Evolutionary conservation across 768 basidiomycete genomes (phyloP).

Genomic region (Kwoniella sp.): DNA sequence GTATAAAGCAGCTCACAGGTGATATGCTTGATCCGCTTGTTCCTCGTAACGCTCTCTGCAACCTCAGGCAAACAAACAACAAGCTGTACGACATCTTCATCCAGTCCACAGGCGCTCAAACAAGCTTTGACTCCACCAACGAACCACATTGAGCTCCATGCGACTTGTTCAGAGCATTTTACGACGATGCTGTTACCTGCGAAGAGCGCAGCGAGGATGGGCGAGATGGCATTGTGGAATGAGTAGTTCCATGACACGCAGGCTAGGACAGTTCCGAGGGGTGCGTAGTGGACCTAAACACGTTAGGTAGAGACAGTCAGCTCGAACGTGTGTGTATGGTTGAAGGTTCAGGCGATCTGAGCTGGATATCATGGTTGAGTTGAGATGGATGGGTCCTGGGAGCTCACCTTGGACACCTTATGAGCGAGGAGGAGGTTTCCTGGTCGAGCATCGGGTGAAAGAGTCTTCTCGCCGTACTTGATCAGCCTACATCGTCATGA

Average conservation of each 20-base stretch:
- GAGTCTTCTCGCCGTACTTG: constrained; percentile 74
- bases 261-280: constrained; percentile 86
- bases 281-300: constrained; percentile 67
- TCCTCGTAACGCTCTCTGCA: constrained; percentile 74
- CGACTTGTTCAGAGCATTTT: constrained; percentile 69
- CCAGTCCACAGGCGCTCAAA: constrained; percentile 77
- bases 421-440: constrained; percentile 58
- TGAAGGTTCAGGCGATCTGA: too few species aligned
- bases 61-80: constrained; percentile 87
- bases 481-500: constrained; percentile 62
- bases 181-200: constrained; percentile 86
- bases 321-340: too few species aligned
- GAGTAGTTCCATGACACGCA: constrained; percentile 76
- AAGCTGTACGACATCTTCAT: constrained; percentile 84
- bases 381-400: too few species aligned
- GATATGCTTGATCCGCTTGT: constrained; percentile 83
- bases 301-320: not conserved
- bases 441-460: constrained; percentile 71
- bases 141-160: constrained; percentile 80
- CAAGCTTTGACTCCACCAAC: constrained; percentile 75
- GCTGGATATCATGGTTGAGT: too few species aligned
- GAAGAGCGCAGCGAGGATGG: constrained; percentile 86
- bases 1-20: constrained; percentile 58
- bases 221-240: constrained; percentile 90
- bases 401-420: constrained; percentile 55